Base-by-base conservation (phyloP, 306 rosid species). In the Quercus dentata region DNA sequence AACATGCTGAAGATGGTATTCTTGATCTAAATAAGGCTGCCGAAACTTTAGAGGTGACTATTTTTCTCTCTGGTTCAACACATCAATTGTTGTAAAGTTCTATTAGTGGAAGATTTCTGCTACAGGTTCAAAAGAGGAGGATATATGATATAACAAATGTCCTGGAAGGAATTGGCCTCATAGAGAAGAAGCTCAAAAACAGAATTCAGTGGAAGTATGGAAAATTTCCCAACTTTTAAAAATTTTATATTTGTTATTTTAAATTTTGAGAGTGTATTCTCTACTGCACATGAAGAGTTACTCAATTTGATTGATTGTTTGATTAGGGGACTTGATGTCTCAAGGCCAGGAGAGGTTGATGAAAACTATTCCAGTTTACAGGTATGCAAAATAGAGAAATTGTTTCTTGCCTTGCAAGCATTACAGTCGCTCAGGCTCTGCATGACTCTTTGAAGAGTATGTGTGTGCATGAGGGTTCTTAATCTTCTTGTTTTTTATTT, bases 141-240 rank as follows among this genome's bases (percentile, higher is more conserved):
- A 95, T 95, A 90, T 95, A 95, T 84, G 99, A 95, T 78, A 95
- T 92, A 86, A 95, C 99, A 79, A 92, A 95, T 87, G 99, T 95
- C 78, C 97, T 95, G 33, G 99, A 95, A 89, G 98, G 98, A 88
- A 93, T 95, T 79, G 99, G 99, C 80, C 99, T 95, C 25, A 95
- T 95, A 84, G 99, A 95, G 82, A 95, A 95, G 88, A 95, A 91
- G 85, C 98, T 92, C 67, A 95, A 95, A 86, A 95, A 95, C 80
- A 90, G 98, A 89, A 95, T 95, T 84, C 99, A 95, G 75, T 92
- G 98, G 99, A 95, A 95, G 99, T 95, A 90, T 63, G 97, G 73
- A 44, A 83, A 71, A 67, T 52, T 80, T 83, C 71, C 68, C 4
- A 38, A n/a, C 25, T 35, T 76, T 70, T 46, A 5, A 13, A 19